These are phyloP conservation scores for Microascus cirrosus DNA, from an alignment of 2,329 filamentous ascomycete genomes.

Conservation along the genomic window DNA sequence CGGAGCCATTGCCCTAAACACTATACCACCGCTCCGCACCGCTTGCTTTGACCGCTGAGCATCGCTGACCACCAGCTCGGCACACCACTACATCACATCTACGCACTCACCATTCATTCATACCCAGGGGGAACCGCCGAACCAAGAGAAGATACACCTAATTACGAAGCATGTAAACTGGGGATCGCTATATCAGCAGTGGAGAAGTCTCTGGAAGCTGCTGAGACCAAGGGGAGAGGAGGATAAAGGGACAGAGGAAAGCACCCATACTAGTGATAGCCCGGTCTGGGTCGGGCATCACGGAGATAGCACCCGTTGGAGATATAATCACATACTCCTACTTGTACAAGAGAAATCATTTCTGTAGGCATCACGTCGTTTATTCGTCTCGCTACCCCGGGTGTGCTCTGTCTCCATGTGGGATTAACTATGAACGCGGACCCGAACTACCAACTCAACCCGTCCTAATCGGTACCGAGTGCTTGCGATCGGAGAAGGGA, in stretches of 20 bases:
- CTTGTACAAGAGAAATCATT: neutral
- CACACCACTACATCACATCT: neutral
- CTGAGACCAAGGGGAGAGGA: neutral
- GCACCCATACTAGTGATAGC: neutral
- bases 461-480: too few species aligned
- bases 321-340: neutral
- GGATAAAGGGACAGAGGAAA: neutral
- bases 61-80: too few species aligned
- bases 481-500: too few species aligned
- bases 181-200: too few species aligned
- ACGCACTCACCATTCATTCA: neutral
- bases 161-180: neutral
- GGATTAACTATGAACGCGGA: too few species aligned
- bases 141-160: neutral
- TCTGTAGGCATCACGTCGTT: neutral
- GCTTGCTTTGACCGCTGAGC: too few species aligned
- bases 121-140: too few species aligned
- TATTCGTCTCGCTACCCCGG: too few species aligned
- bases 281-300: neutral
- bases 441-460: too few species aligned
- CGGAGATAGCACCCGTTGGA: neutral
- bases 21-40: neutral
- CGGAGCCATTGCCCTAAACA: slow-evolving; percentile 83
- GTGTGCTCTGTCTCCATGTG: neutral
- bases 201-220: too few species aligned